Conservation (phyloP, 495 filamentous ascomycete species). For the Hypoxylon intermedium region DNA sequence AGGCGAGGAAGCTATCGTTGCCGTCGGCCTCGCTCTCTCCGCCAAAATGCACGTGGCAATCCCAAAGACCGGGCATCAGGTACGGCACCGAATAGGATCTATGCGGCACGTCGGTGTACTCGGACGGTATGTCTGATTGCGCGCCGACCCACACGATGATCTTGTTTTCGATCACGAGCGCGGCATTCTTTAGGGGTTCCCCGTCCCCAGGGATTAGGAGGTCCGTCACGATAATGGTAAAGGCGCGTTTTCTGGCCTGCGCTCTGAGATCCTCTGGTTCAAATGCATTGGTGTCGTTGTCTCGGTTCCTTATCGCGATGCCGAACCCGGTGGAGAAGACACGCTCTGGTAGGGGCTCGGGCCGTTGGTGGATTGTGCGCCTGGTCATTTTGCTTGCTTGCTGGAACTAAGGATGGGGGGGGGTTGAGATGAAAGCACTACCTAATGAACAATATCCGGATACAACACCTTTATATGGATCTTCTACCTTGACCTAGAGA, state of each 20-base stretch:
- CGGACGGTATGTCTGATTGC: slow-evolving; percentile 40
- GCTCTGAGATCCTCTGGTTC: neutral
- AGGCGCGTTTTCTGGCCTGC: slow-evolving; percentile 23
- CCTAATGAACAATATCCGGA: too few species aligned
- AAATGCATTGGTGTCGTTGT: neutral
- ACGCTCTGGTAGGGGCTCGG: slow-evolving; percentile 20
- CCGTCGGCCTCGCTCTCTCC: slow-evolving; percentile 18
- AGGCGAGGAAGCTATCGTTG: slow-evolving; percentile 15
- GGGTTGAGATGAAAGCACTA: too few species aligned
- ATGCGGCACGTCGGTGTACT: slow-evolving; percentile 40
- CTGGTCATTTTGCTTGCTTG: slow-evolving; percentile 20
- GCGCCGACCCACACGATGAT: slow-evolving; percentile 55
- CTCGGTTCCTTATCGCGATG: slow-evolving; percentile 31
- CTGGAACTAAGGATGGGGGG: too few species aligned
- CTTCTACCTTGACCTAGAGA: too few species aligned
- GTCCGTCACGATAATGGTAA: slow-evolving; percentile 47
- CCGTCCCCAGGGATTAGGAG: slow-evolving; percentile 57
- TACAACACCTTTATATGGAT: neutral
- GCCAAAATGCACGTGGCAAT: slow-evolving; percentile 58
- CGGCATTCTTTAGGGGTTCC: slow-evolving; percentile 46
- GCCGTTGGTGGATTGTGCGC: slow-evolving; percentile 7
- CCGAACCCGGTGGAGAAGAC: slow-evolving; percentile 41
- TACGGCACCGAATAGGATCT: slow-evolving; percentile 44
- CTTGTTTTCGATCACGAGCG: slow-evolving; percentile 51
- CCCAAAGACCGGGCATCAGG: slow-evolving; percentile 63